Evolutionary conservation across 139 green algal species (phyloP), one percentile per base, ranked within the genome.

Genomic region (Tetraselmis striata): DNA sequence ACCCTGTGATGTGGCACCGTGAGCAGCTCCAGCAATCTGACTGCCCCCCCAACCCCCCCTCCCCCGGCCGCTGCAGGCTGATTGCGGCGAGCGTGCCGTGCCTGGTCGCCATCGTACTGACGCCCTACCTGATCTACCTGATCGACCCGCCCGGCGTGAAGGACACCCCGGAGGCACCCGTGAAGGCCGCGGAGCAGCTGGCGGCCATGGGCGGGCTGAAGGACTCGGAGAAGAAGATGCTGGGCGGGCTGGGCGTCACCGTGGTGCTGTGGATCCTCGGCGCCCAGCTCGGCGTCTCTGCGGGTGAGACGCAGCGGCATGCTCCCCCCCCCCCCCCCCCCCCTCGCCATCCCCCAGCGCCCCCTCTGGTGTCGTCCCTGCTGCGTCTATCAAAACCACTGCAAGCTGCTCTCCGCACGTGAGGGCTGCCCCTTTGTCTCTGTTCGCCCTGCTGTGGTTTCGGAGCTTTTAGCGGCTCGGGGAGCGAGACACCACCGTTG

Each of bases 261-360:
- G 85, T 92, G 31, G 81, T 84, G 0, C 79, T 93, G 18, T 93
- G 89, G 89, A 77, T 93, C 5, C 26, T 29, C 26, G 74, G 74
- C 26, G 26, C 25, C 23, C 26, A 28, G 74, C 26, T 77, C 5
- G 74, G 74, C 26, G 25, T 77, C 26, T 77, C 74, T 2, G 26
- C 74, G 25, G n/a, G 26, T 28, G n/a, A 28, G 74, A 29, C 74
- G 74, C 5, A 2, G 26, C 25, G 2, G 74, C 74, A 11, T n/a
- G 5, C 25, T 28, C 74, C 5, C 23, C 2, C 25, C 26, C 26
- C n/a, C 26, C 25, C 2, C 26, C 26, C 23, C 26, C 2, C n/a
- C 2, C 2, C 2, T 28, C 26, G 23, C n/a, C 26, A 2, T 28
- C 26, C n/a, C 2, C 25, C 26, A 77, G 74, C 5, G 2, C 25